Conservation (phyloP, 176 grass and related monocot genomes). For the Oryza glumipatula region DNA sequence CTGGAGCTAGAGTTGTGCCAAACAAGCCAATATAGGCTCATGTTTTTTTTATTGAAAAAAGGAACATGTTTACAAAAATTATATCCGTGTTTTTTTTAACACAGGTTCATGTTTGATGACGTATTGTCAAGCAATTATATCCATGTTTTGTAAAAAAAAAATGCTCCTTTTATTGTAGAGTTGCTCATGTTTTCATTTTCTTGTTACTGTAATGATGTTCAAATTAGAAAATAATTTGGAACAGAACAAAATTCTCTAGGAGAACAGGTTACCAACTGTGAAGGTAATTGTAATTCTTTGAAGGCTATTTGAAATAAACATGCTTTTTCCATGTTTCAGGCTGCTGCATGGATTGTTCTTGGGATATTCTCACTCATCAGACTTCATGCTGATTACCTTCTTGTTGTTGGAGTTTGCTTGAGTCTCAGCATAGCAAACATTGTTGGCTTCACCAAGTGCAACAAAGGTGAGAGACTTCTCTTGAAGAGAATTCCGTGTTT, state of each 20-base stretch:
- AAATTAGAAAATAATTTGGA: neutral
- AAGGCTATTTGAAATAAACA: neutral
- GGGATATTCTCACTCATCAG: slow-evolving; percentile 95
- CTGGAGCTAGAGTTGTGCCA: no score
- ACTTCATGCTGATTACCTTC: slow-evolving; percentile 94
- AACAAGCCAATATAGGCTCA: no score
- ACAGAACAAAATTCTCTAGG: neutral
- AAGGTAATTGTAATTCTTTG: neutral
- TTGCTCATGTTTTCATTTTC: neutral
- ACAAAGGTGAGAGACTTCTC: slow-evolving; percentile 65
- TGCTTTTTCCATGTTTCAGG: slow-evolving; percentile 61
- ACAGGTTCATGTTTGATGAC: neutral
- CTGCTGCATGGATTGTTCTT: slow-evolving; percentile 94
- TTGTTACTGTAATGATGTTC: neutral
- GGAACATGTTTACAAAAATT: no score
- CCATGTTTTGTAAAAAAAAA: neutral
- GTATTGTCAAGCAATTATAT: neutral
- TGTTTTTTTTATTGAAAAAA: no score
- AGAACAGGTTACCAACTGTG: neutral
- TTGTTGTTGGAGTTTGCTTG: slow-evolving; percentile 96
- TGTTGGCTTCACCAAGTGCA: slow-evolving; percentile 98
- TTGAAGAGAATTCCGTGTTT: neutral
- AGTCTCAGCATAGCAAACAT: slow-evolving; percentile 94
- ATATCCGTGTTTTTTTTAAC: no score
- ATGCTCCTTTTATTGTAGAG: neutral